Conservation (phyloP, 2,329 filamentous ascomycete species). For the Fusarium sambucinum region DNA sequence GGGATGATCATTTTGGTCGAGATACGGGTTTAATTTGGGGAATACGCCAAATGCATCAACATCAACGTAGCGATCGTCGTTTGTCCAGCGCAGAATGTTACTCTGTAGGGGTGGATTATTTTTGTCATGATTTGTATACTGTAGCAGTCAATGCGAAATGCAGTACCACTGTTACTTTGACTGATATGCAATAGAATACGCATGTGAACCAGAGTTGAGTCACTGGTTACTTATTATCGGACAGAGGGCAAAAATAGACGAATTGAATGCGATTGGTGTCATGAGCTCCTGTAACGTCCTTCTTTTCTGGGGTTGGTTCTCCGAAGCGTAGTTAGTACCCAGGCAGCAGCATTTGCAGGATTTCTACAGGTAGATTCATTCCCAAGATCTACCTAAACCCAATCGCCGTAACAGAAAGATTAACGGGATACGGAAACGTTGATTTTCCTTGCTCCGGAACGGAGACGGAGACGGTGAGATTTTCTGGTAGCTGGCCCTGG, state of each 20-base stretch:
- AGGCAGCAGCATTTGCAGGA: constrained; percentile 36
- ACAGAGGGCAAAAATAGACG: neutral
- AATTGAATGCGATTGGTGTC: constrained; percentile 25
- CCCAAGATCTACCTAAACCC: constrained; percentile 12
- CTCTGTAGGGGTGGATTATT: constrained; percentile 5
- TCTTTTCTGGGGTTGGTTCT: constrained; percentile 33
- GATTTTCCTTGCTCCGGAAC: constrained; percentile 4
- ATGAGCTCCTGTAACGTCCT: constrained; percentile 18
- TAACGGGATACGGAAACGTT: constrained; percentile 21
- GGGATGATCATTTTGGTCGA: constrained; percentile 1
- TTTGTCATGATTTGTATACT: neutral
- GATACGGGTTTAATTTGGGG: constrained; percentile 26
- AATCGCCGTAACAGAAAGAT: constrained; percentile 3
- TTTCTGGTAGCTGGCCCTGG: constrained; percentile 1
- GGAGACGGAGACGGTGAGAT: constrained; percentile 26
- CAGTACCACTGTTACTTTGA: constrained; percentile 29
- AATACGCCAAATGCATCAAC: constrained; percentile 20
- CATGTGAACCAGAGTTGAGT: constrained; percentile 3
- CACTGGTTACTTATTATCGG: constrained; percentile 4
- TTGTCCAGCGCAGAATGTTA: constrained; percentile 28
- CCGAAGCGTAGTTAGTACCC: neutral
- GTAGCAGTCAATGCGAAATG: constrained; percentile 19
- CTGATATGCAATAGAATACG: constrained; percentile 2
- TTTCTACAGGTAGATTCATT: constrained; percentile 18
- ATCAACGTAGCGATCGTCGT: constrained; percentile 5